Percentiles rank a stretch among this genome's conserved stretches.
Conservation (phyloP, 1,284 basidiomycete species). For the Leccinum pallidistipes region DNA sequence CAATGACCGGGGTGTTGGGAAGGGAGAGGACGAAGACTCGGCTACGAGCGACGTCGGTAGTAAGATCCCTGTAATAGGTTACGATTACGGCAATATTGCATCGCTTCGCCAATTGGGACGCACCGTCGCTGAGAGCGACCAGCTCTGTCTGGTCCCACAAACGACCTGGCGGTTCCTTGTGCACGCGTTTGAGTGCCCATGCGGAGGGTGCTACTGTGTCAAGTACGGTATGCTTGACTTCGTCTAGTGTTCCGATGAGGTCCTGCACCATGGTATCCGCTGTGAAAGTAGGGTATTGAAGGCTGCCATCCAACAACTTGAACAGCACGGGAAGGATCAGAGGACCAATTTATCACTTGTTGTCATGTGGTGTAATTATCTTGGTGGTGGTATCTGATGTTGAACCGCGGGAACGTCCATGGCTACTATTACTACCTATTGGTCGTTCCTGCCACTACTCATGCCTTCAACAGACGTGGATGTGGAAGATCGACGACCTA, state of each 20-base stretch:
- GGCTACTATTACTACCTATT: too few relatives aligned
- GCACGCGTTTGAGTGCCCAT: conserved; percentile 69
- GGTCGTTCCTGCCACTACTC: too few relatives aligned
- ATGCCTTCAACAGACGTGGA: too few relatives aligned
- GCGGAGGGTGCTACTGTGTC: conserved; percentile 50
- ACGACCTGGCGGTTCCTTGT: conserved; percentile 56
- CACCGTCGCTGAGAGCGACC: conserved; percentile 62
- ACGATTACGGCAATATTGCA: not conserved
- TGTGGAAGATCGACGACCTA: conserved; percentile 24
- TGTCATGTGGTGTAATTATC: conserved; percentile 25
- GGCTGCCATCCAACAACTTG: conserved; percentile 54
- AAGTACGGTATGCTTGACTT: conserved; percentile 50
- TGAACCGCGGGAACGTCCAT: not conserved
- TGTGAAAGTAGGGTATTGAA: conserved; percentile 61
- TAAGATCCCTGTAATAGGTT: conserved; percentile 50
- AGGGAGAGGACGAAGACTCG: conserved; percentile 58
- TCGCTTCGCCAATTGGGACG: conserved; percentile 20
- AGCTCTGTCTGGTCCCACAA: conserved; percentile 72
- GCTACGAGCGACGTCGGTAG: conserved; percentile 44
- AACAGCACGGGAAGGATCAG: conserved; percentile 63
- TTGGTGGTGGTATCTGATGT: not conserved
- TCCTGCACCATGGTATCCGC: conserved; percentile 56
- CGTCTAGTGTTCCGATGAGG: conserved; percentile 55
- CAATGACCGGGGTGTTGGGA: conserved; percentile 68
- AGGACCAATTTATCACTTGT: conserved; percentile 22